These are phyloP conservation scores for Arctium lappa DNA, from an alignment of 129 eudicot genomes.

Conservation along the genomic window DNA sequence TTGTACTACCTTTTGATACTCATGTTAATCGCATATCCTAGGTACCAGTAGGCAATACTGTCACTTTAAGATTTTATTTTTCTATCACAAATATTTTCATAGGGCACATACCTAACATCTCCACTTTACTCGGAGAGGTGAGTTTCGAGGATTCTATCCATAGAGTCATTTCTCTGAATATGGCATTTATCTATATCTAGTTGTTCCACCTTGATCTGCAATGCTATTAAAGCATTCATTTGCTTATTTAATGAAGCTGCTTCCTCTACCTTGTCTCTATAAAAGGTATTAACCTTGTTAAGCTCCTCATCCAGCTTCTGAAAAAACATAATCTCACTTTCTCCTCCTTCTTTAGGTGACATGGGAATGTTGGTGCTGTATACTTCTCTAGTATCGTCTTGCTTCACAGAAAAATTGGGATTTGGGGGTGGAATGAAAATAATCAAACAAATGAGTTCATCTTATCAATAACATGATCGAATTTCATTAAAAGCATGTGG, in stretches of 20 bases:
- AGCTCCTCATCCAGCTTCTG: constrained; percentile 82
- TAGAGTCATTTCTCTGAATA: not conserved
- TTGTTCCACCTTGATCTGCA: constrained; percentile 56
- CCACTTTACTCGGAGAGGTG: constrained; percentile 29
- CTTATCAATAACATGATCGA: no score
- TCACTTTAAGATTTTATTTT: not conserved
- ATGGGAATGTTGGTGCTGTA: constrained; percentile 46
- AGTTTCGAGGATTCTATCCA: constrained; percentile 27
- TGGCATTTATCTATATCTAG: constrained; percentile 31
- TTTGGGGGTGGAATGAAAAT: no score
- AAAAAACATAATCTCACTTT: constrained; percentile 59
- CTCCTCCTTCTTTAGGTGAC: constrained; percentile 21
- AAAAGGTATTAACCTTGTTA: constrained; percentile 71
- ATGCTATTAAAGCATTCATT: constrained; percentile 77
- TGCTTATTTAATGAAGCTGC: constrained; percentile 61
- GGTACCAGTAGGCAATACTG: not conserved
- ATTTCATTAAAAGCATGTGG: no score
- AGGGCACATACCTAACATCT: constrained; percentile 32
- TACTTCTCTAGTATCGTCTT: constrained; percentile 43
- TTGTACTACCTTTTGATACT: not conserved
- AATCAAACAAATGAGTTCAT: no score
- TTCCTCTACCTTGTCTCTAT: constrained; percentile 72
- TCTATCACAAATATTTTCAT: not conserved
- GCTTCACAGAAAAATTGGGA: not conserved
- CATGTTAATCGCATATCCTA: no score